phyloP scores from a whole-genome alignment of 371 early-diverging fungal species.

The Zychaea mexicana region DNA sequence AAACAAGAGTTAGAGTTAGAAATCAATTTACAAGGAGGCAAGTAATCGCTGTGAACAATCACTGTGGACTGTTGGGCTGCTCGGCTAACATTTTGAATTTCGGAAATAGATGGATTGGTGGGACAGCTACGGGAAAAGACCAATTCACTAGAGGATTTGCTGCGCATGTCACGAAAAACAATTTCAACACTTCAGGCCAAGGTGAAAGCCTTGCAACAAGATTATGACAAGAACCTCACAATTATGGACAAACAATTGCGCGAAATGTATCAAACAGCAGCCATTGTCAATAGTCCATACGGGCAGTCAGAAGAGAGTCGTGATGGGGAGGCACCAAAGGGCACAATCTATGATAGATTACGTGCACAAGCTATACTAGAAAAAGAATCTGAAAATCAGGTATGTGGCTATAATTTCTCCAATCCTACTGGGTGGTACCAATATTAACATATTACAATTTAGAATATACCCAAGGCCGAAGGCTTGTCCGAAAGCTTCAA shows the following conservation, averaged over 20 bases:
- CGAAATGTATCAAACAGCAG: constrained; percentile 61
- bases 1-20: constrained; percentile 76
- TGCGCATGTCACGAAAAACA: constrained; percentile 81
- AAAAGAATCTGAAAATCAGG: constrained; percentile 6
- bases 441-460: not conserved
- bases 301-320: constrained; percentile 8
- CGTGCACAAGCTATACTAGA: constrained; percentile 50
- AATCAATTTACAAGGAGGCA: constrained; percentile 65
- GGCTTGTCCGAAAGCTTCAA: constrained; percentile 45
- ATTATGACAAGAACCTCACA: constrained; percentile 68
- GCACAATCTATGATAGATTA: constrained; percentile 41
- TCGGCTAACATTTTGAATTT: too few relatives aligned
- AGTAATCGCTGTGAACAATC: not conserved
- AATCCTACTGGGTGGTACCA: not conserved
- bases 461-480: constrained; percentile 43
- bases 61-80: too few relatives aligned
- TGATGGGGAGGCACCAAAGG: constrained; percentile 17
- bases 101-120: constrained; percentile 69
- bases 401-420: not conserved
- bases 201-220: constrained; percentile 66
- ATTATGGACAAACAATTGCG: constrained; percentile 74
- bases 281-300: constrained; percentile 49
- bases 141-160: constrained; percentile 74
- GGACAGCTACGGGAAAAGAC: constrained; percentile 78
- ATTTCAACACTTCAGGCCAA: constrained; percentile 76